Base-by-base conservation (phyloP, 495 filamentous ascomycete genomes). In the Antarctomyces pellizariae region DNA sequence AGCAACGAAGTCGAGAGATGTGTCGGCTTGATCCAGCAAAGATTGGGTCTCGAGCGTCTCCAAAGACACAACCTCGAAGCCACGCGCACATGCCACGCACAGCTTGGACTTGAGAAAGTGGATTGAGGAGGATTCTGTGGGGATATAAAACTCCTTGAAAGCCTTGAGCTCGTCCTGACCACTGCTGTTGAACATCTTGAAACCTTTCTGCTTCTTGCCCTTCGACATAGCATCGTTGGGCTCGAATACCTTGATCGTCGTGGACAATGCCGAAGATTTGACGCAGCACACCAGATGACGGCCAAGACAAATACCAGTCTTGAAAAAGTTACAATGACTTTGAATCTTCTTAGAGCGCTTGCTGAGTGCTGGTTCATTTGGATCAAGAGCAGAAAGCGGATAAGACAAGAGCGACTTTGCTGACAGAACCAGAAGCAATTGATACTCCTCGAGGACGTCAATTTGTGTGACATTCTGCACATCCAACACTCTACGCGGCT, bases 101-200 rank as follows among this genome's bases (percentile, higher is more conserved):
- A 99, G 64, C 40, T 90, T 95, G 35, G 78, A 84, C 35, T 82
- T 79, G 34, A 99, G 60, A 62, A 93, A 99, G 46, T 99, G 89
- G 13, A 99, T 83, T 25, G 83, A 92, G 2, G 72, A 79, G 4
- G 82, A 84, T 52, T 99, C 89, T 3, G 80, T 78, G 5, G 89
- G 89, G 36, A 99, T 92, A 50, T 95, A 95, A 43, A 92, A 93
- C 56, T 99, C 89, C 64, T 95, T 93, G 61, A 86, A 93, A 9
- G 83, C 77, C 44, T 80, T 90, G 28, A 99, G 57, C 25, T 86
- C 76, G 38, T 99, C 89, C 42, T 91, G 80, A 7, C 79, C 75
- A 33, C 75, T 69, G 44, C 78, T 75, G 54, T 95, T 82, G 71
- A 99, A 82, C 56, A 82, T 89, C 35, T 75, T 69, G 25, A 95